Percentiles rank a stretch among this genome's conserved stretches.
These are phyloP conservation scores for Stygiomarasmius scandens DNA, from an alignment of 1,284 basidiomycete genomes.

Conservation along the genomic window DNA sequence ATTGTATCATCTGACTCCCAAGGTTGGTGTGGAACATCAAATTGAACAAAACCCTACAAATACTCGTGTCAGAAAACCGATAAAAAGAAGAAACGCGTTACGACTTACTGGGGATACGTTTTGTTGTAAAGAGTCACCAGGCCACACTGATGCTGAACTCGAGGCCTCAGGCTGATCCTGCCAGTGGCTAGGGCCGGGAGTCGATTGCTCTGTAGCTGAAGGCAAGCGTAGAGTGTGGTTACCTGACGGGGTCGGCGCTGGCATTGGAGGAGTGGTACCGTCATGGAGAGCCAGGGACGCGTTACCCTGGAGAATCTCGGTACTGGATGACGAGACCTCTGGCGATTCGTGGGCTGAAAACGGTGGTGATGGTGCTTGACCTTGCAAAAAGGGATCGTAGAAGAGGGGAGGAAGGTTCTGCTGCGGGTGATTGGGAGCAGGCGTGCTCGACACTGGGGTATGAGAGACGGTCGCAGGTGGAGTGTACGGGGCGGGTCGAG, in stretches of 20 bases:
- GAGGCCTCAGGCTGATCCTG: not conserved
- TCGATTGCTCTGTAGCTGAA: not conserved
- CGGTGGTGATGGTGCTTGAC: slow-evolving; percentile 45
- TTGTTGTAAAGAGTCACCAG: not conserved
- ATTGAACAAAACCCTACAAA: not conserved
- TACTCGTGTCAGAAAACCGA: not conserved
- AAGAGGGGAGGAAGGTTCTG: slow-evolving; percentile 13
- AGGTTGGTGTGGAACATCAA: slow-evolving; percentile 1
- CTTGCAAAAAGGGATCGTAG: slow-evolving; percentile 20
- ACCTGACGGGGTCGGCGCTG: slow-evolving; percentile 10
- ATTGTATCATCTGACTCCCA: slow-evolving; percentile 17
- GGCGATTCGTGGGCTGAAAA: slow-evolving; percentile 43
- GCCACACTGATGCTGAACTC: not conserved
- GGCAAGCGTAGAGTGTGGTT: not conserved
- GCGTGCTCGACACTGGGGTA: not conserved
- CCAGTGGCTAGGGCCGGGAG: slow-evolving; percentile 9
- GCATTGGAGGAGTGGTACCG: not conserved
- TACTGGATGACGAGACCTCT: slow-evolving; percentile 16
- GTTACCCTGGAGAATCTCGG: slow-evolving; percentile 2
- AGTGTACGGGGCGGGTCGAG: slow-evolving; percentile 15
- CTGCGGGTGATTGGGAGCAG: slow-evolving; percentile 6
- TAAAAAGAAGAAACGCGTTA: slow-evolving; percentile 2
- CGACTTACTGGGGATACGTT: slow-evolving; percentile 1
- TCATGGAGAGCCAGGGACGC: not conserved
- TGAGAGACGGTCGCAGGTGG: not conserved